Evolutionary conservation across 768 basidiomycete species (phyloP), one percentile per base, ranked within the genome.

Genomic region (Amanita exitialis): DNA sequence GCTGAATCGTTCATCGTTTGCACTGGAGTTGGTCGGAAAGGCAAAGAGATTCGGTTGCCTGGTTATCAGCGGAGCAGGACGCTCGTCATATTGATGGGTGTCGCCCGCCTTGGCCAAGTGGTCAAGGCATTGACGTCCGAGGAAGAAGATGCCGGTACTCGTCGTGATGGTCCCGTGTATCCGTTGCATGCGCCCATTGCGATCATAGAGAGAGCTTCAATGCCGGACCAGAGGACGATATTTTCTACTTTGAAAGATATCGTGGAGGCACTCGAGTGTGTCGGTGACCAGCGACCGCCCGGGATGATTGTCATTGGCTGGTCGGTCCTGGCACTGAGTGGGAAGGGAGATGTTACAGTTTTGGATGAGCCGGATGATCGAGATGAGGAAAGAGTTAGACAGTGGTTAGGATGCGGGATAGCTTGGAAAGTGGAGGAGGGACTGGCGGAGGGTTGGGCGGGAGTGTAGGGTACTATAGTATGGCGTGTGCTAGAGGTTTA

Each of bases 261-360:
- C 35, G 78, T 76, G 13, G 66, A 65, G 15, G 91, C 86, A 1
- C 62, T 97, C 63, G 82, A 84, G 51, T 79, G 76, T 54, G 68
- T 76, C 1, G 91, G 87, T 6, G 87, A 90, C 58, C 93, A 98
- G 64, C 69, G 94, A 32, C 92, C 94, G 15, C 96, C 96, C 0
- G 96, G 93, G 7, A 93, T 99, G 88, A 86, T 98, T 63, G 75
- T 97, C 27, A 75, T 99, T 57, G 96, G 96, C 2, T 99, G 94
- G 94, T 76, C 84, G 2, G 86, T 87, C 8, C 63, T 92, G 55
- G 82, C 86, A 35, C 66, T 98, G 41, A 83, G 86, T 64, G 82
- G 78, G 0, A 59, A 66, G 49, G 90, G 91, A 0, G 81, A 91
- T 57, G 74, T 86, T 20, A 71, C 69, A 8, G 77, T 94, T 2